A percentile compares a stretch with the other conserved stretches of the same genome.
Conservation (phyloP, 1,139 yeast genomes). For the Debaryomyces nepalensis region DNA sequence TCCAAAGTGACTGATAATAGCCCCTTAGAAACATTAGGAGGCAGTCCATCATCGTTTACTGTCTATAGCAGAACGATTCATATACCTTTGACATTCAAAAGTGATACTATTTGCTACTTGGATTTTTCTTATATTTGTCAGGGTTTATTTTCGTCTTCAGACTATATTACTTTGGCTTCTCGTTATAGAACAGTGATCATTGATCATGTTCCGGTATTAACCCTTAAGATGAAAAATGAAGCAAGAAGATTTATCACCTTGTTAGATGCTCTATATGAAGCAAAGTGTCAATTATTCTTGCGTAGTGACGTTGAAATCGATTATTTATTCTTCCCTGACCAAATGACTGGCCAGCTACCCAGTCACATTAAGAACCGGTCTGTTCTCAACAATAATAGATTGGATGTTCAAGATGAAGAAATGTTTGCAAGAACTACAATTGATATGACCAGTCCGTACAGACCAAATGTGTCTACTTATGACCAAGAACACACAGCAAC, state of each 20-base stretch:
- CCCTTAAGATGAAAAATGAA: conserved; percentile 63
- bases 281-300: conserved; percentile 61
- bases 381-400: conserved; percentile 24
- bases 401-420: conserved; percentile 65
- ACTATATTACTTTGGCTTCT: conserved; percentile 70
- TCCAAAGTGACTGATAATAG: conserved; percentile 19
- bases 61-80: conserved; percentile 60
- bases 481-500: conserved; percentile 47
- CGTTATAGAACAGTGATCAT: conserved; percentile 58
- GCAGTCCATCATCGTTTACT: conserved; percentile 37
- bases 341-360: conserved; percentile 25
- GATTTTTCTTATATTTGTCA: conserved; percentile 62
- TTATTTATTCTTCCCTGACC: conserved; percentile 62
- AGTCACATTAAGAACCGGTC: conserved; percentile 21
- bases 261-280: conserved; percentile 70
- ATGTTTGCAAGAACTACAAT: conserved; percentile 69
- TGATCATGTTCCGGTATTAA: conserved; percentile 65
- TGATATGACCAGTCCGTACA: conserved; percentile 64
- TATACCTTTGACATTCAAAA: conserved; percentile 47
- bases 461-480: conserved; percentile 71
- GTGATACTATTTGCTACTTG: conserved; percentile 50
- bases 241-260: conserved; percentile 70
- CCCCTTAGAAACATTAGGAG: conserved; percentile 27
- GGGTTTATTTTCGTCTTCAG: conserved; percentile 66
- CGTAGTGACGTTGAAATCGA: conserved; percentile 56